These are phyloP conservation scores for Haplosporangium gracile DNA, from an alignment of 192 early-diverging fungal species.

Conservation along the genomic window DNA sequence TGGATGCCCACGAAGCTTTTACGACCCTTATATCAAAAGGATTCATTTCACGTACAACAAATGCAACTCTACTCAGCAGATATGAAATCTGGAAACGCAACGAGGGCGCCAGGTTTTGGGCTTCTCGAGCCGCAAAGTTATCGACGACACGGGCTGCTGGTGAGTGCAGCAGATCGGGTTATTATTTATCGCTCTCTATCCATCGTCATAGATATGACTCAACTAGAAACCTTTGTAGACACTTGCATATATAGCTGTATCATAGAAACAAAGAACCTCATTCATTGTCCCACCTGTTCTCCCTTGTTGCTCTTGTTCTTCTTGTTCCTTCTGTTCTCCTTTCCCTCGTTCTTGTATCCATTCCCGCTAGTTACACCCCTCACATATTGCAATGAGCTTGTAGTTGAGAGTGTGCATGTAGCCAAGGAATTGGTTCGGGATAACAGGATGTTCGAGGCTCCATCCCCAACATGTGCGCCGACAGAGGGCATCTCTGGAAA, in stretches of 20 bases:
- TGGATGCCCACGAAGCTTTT: constrained; percentile 19
- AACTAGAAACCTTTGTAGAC: too few species aligned
- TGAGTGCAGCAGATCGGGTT: too few species aligned
- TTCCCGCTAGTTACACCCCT: too few species aligned
- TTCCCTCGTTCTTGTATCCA: too few species aligned
- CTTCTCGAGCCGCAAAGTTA: constrained; percentile 12
- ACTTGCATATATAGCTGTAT: too few species aligned
- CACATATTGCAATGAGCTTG: too few species aligned
- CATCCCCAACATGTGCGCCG: background rate
- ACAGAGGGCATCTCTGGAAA: constrained; percentile 10
- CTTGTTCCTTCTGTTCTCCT: too few species aligned
- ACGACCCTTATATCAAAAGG: constrained; percentile 18
- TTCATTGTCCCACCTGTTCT: too few species aligned
- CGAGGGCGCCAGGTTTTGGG: constrained; percentile 22
- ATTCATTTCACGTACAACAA: background rate
- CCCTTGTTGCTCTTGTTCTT: too few species aligned
- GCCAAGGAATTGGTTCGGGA: constrained; percentile 13
- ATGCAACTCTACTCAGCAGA: background rate
- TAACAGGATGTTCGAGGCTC: background rate
- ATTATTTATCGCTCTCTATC: too few species aligned
- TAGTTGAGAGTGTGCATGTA: constrained; percentile 14
- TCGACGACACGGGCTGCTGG: constrained; percentile 19
- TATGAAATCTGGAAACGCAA: constrained; percentile 33
- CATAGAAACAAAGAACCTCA: too few species aligned
- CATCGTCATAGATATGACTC: too few species aligned